Conservation (phyloP, 176 grass and related monocot species). For the Poa annua region DNA sequence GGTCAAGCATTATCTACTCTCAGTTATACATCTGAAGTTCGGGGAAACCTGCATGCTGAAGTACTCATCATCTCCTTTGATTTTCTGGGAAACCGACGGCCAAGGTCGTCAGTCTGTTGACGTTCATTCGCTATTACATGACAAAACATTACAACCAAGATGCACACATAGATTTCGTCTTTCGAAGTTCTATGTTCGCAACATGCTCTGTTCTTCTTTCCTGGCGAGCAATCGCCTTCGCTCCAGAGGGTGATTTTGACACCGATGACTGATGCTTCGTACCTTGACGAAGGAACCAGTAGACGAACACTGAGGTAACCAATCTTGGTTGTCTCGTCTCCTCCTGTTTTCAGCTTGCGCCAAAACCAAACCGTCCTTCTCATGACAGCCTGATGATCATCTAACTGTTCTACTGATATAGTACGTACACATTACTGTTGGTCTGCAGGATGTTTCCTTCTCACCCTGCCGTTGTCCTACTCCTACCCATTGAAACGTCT, state of each 20-base stretch:
- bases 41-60: not conserved
- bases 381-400: conserved; percentile 24
- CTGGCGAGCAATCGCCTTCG: too few species aligned
- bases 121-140: not conserved
- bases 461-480: not conserved
- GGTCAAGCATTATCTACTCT: not conserved
- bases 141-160: not conserved
- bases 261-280: too few species aligned
- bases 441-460: conserved; percentile 12
- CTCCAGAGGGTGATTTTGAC: too few species aligned
- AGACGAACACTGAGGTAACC: not conserved
- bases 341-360: conserved; percentile 21
- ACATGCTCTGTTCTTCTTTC: too few species aligned
- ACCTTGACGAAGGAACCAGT: too few species aligned
- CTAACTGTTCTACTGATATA: not conserved
- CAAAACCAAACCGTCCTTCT: conserved; percentile 23
- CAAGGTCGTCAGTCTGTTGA: not conserved
- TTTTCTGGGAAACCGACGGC: not conserved
- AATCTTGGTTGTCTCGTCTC: not conserved
- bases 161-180: not conserved
- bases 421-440: not conserved
- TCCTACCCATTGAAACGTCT: not conserved
- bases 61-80: not conserved
- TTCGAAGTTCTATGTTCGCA: too few species aligned
- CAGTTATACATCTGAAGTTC: conserved; percentile 9